Evolutionary conservation across 768 basidiomycete species (phyloP), one percentile per base, ranked within the genome.

Genomic region (Neoboletus brunneissimus): DNA sequence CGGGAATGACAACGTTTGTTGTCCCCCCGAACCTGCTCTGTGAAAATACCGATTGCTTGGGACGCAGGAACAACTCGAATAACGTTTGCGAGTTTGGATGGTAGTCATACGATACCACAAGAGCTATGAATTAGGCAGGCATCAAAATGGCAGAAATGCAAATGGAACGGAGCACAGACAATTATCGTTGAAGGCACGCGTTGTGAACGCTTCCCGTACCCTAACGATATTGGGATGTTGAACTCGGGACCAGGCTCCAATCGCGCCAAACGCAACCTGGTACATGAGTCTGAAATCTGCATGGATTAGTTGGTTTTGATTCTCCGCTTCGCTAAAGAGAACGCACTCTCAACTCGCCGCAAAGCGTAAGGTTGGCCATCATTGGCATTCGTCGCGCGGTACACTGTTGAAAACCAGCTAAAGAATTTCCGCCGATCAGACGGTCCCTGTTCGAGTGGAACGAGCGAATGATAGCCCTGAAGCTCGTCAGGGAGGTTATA

Each of bases 121-220:
- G 81, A 10, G 97, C 95, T 95, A 56, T 20, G 43, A 35, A 43
- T 34, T 31, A 45, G 34, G 49, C 51, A 55, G 41, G 50, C 9
- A 58, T 60, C 43, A 64, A 55, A 52, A 52, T n/a, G 34, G 29
- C 10, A 48, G 56, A 40, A 35, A 53, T 23, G 45, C 58, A 25
- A 27, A 41, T 9, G 44, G 50, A 55, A 48, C 15, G 27, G 60
- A 43, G 46, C 29, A 57, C 88, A 49, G 65, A 96, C 95, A 98
- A 63, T 87, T 88, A 69, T 98, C 97, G 53, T 86, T 85, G 71
- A 99, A 99, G 0, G 90, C 84, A 29, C 87, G 82, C 0, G 96
- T 96, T 0, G 97, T 98, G 75, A 99, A 98, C 0, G 96, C 97
- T 69, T 98, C 97, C 48, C 83, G 81, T 22, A 98, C 76, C 10